These are phyloP conservation scores for Irpex lacteus DNA, from an alignment of 1,284 basidiomycete species.

Conservation along the genomic window DNA sequence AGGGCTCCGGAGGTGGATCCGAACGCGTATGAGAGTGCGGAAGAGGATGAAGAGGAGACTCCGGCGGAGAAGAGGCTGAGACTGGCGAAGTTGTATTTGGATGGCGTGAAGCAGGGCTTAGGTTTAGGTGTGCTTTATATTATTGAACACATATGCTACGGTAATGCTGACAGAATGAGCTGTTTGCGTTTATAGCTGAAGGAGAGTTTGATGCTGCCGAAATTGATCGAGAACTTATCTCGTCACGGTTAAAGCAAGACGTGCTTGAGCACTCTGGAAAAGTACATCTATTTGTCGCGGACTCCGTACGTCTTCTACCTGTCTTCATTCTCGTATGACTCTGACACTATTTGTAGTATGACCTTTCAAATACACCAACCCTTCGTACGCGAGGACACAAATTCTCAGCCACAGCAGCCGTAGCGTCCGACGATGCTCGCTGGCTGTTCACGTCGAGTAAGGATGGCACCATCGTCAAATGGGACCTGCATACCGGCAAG, in stretches of 20 bases:
- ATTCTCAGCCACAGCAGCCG: slow-evolving; percentile 74
- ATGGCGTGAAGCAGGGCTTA: slow-evolving; percentile 72
- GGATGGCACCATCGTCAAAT: slow-evolving; percentile 82
- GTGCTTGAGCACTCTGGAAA: slow-evolving; percentile 84
- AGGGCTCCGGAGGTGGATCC: slow-evolving; percentile 55
- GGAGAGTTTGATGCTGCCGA: slow-evolving; percentile 93
- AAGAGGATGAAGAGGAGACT: slow-evolving; percentile 87
- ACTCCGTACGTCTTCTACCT: slow-evolving; percentile 46
- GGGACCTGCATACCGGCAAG: slow-evolving; percentile 66
- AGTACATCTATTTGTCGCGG: slow-evolving; percentile 79
- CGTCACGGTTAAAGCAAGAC: slow-evolving; percentile 86
- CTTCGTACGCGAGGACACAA: slow-evolving; percentile 74
- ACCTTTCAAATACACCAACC: slow-evolving; percentile 42
- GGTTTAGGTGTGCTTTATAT: slow-evolving; percentile 50
- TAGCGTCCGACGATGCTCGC: slow-evolving; percentile 64
- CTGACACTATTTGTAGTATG: slow-evolving; percentile 28
- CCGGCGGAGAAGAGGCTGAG: slow-evolving; percentile 92
- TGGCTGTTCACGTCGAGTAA: slow-evolving; percentile 84
- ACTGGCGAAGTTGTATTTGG: slow-evolving; percentile 88
- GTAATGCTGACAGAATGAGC: neutral
- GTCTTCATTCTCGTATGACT: neutral
- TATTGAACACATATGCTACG: neutral
- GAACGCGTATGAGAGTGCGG: slow-evolving; percentile 54
- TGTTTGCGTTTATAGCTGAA: slow-evolving; percentile 46
- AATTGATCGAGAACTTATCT: slow-evolving; percentile 90